A percentile compares a stretch with the other conserved stretches of the same genome.
Conservation (phyloP, 495 filamentous ascomycete genomes). For the Ascodesmis nigricans region DNA sequence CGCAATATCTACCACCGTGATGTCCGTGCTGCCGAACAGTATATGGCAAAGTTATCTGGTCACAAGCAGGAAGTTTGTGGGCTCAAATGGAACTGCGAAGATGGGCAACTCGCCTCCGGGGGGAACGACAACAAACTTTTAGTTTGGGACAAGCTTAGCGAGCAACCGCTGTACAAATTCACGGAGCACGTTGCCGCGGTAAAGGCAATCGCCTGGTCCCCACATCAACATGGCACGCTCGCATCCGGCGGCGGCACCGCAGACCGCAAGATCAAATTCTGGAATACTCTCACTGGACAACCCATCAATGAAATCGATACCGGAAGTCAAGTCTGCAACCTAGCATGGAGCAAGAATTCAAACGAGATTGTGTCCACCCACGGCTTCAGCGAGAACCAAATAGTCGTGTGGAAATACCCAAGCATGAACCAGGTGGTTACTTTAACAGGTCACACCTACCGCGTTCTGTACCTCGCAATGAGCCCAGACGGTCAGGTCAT, state of each 20-base stretch:
- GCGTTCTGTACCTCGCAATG: slow-evolving; percentile 91
- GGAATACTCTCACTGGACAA: slow-evolving; percentile 68
- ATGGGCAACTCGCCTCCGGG: slow-evolving; percentile 83
- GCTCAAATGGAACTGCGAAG: slow-evolving; percentile 89
- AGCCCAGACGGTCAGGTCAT: slow-evolving; percentile 83
- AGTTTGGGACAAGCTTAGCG: slow-evolving; percentile 86
- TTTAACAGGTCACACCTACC: slow-evolving; percentile 85
- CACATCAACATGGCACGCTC: slow-evolving; percentile 76
- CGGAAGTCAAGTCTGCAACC: slow-evolving; percentile 88
- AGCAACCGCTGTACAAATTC: slow-evolving; percentile 76
- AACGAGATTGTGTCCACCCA: slow-evolving; percentile 95
- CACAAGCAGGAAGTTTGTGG: slow-evolving; percentile 98
- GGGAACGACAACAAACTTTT: slow-evolving; percentile 97
- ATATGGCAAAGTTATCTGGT: slow-evolving; percentile 59
- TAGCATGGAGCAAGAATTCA: slow-evolving; percentile 85
- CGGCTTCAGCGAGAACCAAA: slow-evolving; percentile 94
- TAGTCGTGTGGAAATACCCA: slow-evolving; percentile 97
- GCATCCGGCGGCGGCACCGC: slow-evolving; percentile 94
- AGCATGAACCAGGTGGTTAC: slow-evolving; percentile 91
- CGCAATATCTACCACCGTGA: slow-evolving; percentile 86
- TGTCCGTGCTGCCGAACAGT: slow-evolving; percentile 82
- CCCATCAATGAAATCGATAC: slow-evolving; percentile 75
- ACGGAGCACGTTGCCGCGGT: slow-evolving; percentile 84
- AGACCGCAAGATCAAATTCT: slow-evolving; percentile 89
- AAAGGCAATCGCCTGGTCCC: slow-evolving; percentile 97